Conservation (phyloP, 2,329 filamentous ascomycete species). For the Penicillium sp. region DNA sequence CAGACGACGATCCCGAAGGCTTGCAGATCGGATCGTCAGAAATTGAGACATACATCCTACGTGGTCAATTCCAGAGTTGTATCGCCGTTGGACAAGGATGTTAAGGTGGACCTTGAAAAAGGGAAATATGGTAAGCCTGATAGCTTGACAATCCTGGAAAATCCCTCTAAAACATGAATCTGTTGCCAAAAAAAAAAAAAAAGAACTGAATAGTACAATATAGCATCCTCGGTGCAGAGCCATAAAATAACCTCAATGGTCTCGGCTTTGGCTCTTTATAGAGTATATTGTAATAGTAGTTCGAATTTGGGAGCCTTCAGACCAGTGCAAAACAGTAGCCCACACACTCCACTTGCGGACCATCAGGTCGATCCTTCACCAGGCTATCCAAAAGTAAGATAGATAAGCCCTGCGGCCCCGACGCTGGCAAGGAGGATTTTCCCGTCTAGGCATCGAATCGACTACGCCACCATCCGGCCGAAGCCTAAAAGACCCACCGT, state of each 20-base stretch:
- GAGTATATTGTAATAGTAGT: not conserved
- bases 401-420: slow-evolving; percentile 22
- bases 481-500: slow-evolving; percentile 13
- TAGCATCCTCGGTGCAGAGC: slow-evolving; percentile 5
- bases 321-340: slow-evolving; percentile 11
- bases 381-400: slow-evolving; percentile 15
- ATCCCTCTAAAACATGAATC: not conserved
- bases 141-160: not conserved
- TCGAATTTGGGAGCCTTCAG: not conserved
- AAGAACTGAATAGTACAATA: slow-evolving; percentile 2
- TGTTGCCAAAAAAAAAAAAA: too few species aligned
- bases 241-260: slow-evolving; percentile 7
- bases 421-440: slow-evolving; percentile 17
- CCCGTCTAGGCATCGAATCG: slow-evolving; percentile 20
- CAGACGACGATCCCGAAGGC: slow-evolving; percentile 18
- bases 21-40: slow-evolving; percentile 23
- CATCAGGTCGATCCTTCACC: slow-evolving; percentile 17
- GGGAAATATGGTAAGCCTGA: not conserved
- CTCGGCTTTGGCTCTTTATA: slow-evolving; percentile 13
- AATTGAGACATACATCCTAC: slow-evolving; percentile 16
- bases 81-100: slow-evolving; percentile 13
- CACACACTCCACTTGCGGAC: slow-evolving; percentile 16
- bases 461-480: slow-evolving; percentile 17
- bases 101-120: slow-evolving; percentile 4
- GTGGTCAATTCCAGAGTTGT: slow-evolving; percentile 17